A percentile compares a stretch with the other conserved stretches of the same genome.
phyloP scores from a whole-genome alignment of 2,329 filamentous ascomycete species.

The Pseudogymnoascus sp. region DNA sequence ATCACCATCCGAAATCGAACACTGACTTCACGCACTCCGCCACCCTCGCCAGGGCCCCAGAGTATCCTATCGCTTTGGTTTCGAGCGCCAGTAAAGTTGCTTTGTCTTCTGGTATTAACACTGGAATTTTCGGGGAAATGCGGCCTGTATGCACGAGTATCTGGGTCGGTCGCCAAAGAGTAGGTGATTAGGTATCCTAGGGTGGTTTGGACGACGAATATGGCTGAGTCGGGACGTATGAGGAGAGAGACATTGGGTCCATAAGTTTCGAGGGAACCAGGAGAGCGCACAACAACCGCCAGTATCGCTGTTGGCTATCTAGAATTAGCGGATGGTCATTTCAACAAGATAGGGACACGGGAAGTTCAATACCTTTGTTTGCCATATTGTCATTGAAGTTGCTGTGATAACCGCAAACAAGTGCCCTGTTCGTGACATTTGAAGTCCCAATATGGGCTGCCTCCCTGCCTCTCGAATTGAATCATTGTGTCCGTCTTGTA shows the following conservation, averaged over 20 bases:
- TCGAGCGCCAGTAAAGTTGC: slow-evolving; percentile 47
- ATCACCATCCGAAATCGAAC: slow-evolving; percentile 96
- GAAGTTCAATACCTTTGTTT: slow-evolving; percentile 64
- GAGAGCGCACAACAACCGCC: slow-evolving; percentile 74
- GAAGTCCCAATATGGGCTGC: slow-evolving; percentile 65
- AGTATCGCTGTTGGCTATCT: slow-evolving; percentile 77
- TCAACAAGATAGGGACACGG: neutral
- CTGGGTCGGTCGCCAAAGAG: slow-evolving; percentile 75
- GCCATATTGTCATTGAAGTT: slow-evolving; percentile 88
- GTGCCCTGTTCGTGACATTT: slow-evolving; percentile 70
- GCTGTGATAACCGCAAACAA: slow-evolving; percentile 81
- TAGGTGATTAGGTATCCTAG: slow-evolving; percentile 90
- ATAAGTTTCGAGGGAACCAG: slow-evolving; percentile 70
- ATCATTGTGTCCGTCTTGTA: slow-evolving; percentile 14
- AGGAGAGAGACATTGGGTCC: slow-evolving; percentile 78
- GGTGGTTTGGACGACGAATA: slow-evolving; percentile 82
- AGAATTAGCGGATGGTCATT: slow-evolving; percentile 11
- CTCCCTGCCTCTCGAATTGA: slow-evolving; percentile 27
- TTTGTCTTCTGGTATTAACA: slow-evolving; percentile 53
- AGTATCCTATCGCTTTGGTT: slow-evolving; percentile 47
- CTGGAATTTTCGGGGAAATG: slow-evolving; percentile 64
- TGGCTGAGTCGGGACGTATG: slow-evolving; percentile 82
- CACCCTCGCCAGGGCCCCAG: slow-evolving; percentile 72
- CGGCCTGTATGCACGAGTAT: slow-evolving; percentile 76
- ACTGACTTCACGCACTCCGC: slow-evolving; percentile 75